Evolutionary conservation across 2,329 filamentous ascomycete species (phyloP).

Genomic region (Phaeosphaeriaceae sp.): DNA sequence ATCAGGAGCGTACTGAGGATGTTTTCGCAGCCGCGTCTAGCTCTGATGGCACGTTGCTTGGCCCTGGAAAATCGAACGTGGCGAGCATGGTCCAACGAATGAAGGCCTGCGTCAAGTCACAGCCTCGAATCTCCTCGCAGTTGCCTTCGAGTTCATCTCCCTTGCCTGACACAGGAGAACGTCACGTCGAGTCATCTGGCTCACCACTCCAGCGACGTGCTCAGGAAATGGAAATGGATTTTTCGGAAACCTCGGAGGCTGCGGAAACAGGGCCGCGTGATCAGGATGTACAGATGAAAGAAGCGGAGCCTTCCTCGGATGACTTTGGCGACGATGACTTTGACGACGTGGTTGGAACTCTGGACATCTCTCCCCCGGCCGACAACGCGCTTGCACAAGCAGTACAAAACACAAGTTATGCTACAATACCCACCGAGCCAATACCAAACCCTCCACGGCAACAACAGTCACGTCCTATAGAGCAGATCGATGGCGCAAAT

Average conservation of each 20-base stretch:
- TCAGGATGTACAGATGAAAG: slow-evolving; percentile 7
- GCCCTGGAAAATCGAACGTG: slow-evolving; percentile 34
- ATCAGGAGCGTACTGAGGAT: slow-evolving; percentile 34
- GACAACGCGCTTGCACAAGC: slow-evolving; percentile 6
- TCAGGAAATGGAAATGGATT: slow-evolving; percentile 17
- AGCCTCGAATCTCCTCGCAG: slow-evolving; percentile 25
- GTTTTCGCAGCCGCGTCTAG: slow-evolving; percentile 39
- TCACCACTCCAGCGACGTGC: slow-evolving; percentile 42
- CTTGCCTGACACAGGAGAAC: slow-evolving; percentile 45
- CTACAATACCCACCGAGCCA: slow-evolving; percentile 14
- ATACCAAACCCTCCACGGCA: slow-evolving; percentile 2
- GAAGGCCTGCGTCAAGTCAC: slow-evolving; percentile 51
- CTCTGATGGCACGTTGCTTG: slow-evolving; percentile 39
- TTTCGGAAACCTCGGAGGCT: slow-evolving; percentile 13
- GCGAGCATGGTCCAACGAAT: slow-evolving; percentile 52
- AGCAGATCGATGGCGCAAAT: slow-evolving; percentile 10
- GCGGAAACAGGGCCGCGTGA: slow-evolving; percentile 6
- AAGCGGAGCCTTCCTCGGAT: slow-evolving; percentile 35
- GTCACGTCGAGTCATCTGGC: slow-evolving; percentile 21
- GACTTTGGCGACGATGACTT: slow-evolving; percentile 47
- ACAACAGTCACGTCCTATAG: slow-evolving; percentile 1
- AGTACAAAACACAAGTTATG: slow-evolving; percentile 8
- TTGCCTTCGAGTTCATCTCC: slow-evolving; percentile 58
- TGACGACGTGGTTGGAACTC: slow-evolving; percentile 45
- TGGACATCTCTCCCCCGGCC: slow-evolving; percentile 28